These are phyloP conservation scores for Kuraishia floccosa DNA, from an alignment of 805 yeast genomes.

Conservation along the genomic window DNA sequence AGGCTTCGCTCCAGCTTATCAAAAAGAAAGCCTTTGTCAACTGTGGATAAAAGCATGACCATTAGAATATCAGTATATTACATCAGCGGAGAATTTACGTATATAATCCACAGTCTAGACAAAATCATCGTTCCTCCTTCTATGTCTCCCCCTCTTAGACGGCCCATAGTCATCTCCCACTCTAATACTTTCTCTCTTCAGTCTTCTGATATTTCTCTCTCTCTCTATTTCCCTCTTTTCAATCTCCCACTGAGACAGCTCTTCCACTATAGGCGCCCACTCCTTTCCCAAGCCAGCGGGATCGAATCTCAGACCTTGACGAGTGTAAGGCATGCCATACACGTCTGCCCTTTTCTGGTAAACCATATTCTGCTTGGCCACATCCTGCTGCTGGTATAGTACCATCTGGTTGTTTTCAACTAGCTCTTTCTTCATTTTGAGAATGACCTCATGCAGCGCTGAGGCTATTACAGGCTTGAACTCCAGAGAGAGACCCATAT, in stretches of 20 bases:
- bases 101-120: too few species aligned
- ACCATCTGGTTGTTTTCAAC: conserved; percentile 38
- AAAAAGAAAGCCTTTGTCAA: too few species aligned
- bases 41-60: too few species aligned
- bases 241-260: conserved; percentile 82
- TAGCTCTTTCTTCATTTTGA: conserved; percentile 72
- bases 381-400: conserved; percentile 19
- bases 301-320: conserved; percentile 53
- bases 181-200: conserved; percentile 86
- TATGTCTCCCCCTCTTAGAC: conserved; percentile 13
- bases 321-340: conserved; percentile 6
- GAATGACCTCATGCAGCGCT: conserved; percentile 69
- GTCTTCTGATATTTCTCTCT: conserved; percentile 81
- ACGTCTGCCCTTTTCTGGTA: conserved; percentile 14
- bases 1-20: too few species aligned
- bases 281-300: conserved; percentile 66
- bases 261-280: conserved; percentile 87
- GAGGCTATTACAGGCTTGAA: conserved; percentile 86
- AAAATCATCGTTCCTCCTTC: conserved; percentile 21
- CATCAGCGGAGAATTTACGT: too few species aligned
- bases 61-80: too few species aligned
- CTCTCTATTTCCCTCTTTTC: conserved; percentile 93
- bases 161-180: conserved; percentile 35
- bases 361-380: conserved; percentile 20
- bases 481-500: conserved; percentile 75